Evolutionary conservation across 192 early-diverging fungal genomes (phyloP).

Genomic region (Backusella parvicylindrica): DNA sequence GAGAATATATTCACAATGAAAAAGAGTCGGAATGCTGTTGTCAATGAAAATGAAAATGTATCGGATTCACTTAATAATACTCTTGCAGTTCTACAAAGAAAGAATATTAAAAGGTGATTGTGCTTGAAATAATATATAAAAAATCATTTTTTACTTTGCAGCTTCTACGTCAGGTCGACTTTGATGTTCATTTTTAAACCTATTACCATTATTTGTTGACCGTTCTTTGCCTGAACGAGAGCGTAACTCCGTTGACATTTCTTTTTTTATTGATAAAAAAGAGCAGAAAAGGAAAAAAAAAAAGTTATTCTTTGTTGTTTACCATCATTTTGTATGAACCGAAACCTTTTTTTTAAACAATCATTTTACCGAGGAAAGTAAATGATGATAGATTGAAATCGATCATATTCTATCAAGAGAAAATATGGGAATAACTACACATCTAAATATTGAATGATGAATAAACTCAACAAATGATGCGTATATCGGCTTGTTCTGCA

Average conservation of each 20-base stretch:
- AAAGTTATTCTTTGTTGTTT: neutral
- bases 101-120: neutral
- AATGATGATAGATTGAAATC: neutral
- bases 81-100: neutral
- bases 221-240: neutral
- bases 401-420: too few species aligned
- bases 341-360: neutral
- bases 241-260: neutral
- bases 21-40: constrained; percentile 46
- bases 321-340: neutral
- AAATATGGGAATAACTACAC: too few species aligned
- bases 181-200: neutral
- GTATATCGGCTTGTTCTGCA: too few species aligned
- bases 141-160: neutral
- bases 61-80: constrained; percentile 17
- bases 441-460: too few species aligned
- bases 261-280: neutral
- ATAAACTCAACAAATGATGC: too few species aligned
- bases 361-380: neutral
- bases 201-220: neutral
- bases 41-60: constrained; percentile 24
- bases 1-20: constrained; percentile 46
- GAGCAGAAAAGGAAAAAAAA: neutral
- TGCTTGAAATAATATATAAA: too few species aligned
- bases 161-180: neutral